Base-by-base conservation (phyloP, 1,284 basidiomycete genomes). In the Ustilago xerochloae region DNA sequence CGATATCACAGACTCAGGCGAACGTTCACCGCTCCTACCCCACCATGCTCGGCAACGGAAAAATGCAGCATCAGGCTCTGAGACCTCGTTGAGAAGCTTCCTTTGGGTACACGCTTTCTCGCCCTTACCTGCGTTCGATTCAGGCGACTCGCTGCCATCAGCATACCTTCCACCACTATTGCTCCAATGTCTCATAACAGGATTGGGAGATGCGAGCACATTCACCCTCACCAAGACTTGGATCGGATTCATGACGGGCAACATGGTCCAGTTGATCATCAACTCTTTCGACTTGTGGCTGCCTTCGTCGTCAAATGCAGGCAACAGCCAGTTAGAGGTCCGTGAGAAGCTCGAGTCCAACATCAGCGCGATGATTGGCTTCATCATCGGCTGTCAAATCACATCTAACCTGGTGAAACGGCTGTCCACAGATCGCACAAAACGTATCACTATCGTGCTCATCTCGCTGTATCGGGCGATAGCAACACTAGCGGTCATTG, bases 201-300 rank as follows among this genome's bases (percentile, higher is more conserved):
- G 73, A 3, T 51, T 76, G 5, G 63, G 69, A 0, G 73, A 76
- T 56, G 59, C 69, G 2, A 54, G 55, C 28, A 59, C 61, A 6
- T 76, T 59, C 53, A 49, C 55, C 5, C 53, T 65, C 12, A 73
- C 69, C 2, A 33, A 58, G 20, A 68, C 60, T 0, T 76, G 73
- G 73, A 53, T 76, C 2, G 73, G 73, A 29, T 76, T 76, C 32
- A 72, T 73, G 73, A 73, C 73, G 2, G 73, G 73, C 24, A 76
- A 73, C 46, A 39, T 76, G 52, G 70, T 73, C 2, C 69, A 76
- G 39, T 46, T 73, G 46, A 35, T 69, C 28, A 72, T 76, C 60
- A 61, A 69, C 18, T 24, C 63, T 8, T 76, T 65, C 20, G 63
- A 66, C 18, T 32, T 57, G 5, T 18, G 56, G n/a, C 43, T 67